Evolutionary conservation across 352 stramenopile species (phyloP).

Genomic region (Pythium monospermum): DNA sequence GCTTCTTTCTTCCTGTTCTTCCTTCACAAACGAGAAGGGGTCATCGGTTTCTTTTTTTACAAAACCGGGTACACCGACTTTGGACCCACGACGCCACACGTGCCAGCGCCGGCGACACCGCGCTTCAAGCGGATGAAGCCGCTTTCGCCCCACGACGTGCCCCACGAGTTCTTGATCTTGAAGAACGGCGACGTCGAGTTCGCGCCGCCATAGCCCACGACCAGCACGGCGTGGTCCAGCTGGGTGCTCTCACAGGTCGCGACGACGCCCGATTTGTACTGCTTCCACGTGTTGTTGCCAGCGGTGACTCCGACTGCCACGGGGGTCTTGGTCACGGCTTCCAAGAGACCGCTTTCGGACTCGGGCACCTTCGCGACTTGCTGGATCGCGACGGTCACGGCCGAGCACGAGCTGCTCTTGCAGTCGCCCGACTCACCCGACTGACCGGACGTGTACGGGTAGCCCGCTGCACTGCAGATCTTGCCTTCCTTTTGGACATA

Average conservation of each 20-base stretch:
- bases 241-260: constrained; percentile 68
- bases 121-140: constrained; percentile 93
- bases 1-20: too few species aligned
- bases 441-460: constrained; percentile 75
- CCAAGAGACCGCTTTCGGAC: constrained; percentile 72
- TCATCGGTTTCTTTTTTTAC: constrained; percentile 10
- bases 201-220: constrained; percentile 90
- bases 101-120: constrained; percentile 52
- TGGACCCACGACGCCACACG: constrained; percentile 46
- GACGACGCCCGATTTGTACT: constrained; percentile 95
- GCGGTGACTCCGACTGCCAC: constrained; percentile 95
- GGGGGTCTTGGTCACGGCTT: constrained; percentile 87
- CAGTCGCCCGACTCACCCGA: constrained; percentile 30
- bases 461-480: constrained; percentile 68
- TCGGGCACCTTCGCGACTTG: constrained; percentile 59
- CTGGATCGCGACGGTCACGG: constrained; percentile 22
- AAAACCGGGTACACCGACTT: constrained; percentile 61
- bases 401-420: constrained; percentile 27
- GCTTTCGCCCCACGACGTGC: constrained; percentile 87
- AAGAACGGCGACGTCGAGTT: constrained; percentile 52
- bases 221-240: constrained; percentile 97
- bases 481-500: constrained; percentile 83
- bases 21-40: too few species aligned
- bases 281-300: constrained; percentile 94
- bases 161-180: constrained; percentile 99